Evolutionary conservation across 2,329 filamentous ascomycete species (phyloP), one percentile per base, ranked within the genome.

Genomic region (Fonsecaea nubica): DNA sequence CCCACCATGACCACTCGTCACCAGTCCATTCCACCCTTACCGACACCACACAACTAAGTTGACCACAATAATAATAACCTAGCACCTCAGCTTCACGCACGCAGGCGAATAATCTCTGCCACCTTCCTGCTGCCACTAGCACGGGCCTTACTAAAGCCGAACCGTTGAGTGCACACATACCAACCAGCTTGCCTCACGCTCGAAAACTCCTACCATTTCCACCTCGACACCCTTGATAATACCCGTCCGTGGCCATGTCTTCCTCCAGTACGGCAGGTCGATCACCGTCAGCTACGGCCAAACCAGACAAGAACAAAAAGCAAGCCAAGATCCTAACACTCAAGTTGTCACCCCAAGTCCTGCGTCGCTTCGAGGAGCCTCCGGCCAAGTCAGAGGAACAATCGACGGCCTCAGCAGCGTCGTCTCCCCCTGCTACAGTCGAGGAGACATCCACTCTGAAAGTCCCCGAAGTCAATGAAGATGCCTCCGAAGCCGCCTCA

Each of bases 401-500:
- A 77, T 73, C 74, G 9, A 74, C 77, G 42, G 79, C 80, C 10
- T 75, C 79, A 13, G 76, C 76, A 18, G 72, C 76, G 13, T 76
- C 76, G 38, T 75, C 77, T 40, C 73, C 74, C n/a, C 71, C 75
- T 42, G 62, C 66, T 63, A 63, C 61, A 45, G 62, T 66, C 60
- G 72, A 70, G 21, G 77, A 78, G 48, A 72, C 75, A 12, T 77
- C 78, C 5, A 80, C 79, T 6, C 75, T 77, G 38, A 80, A 81
- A 70, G 77, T 78, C 71, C 78, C 74, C 21, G 80, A 79, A 6
- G 76, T 78, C n/a, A 77, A 76, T 59, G 74, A 77, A n/a, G 77
- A 75, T 54, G 74, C 75, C 15, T 72, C 74, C 15, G 71, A 74
- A 40, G 65, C 72, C 32, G 68, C 71, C 32, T 68, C 70, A 8